phyloP scores from a whole-genome alignment of 1,139 yeast species.

The Yamadazyma diospyri region DNA sequence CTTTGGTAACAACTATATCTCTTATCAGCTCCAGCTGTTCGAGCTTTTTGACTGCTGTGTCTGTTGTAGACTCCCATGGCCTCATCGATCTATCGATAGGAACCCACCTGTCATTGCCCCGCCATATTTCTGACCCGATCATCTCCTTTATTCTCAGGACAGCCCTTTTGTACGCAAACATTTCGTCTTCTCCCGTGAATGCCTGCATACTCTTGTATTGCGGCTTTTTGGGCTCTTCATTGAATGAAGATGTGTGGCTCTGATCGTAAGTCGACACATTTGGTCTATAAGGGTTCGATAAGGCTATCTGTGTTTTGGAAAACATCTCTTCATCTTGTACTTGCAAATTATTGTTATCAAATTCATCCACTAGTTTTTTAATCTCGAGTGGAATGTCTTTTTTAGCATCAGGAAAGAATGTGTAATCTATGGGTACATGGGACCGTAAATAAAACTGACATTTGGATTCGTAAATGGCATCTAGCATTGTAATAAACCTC shows the following conservation, averaged over 20 bases:
- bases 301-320: slow-evolving; percentile 59
- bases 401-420: slow-evolving; percentile 56
- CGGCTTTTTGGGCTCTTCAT: slow-evolving; percentile 26
- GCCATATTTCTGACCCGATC: slow-evolving; percentile 57
- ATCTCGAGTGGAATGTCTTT: slow-evolving; percentile 18
- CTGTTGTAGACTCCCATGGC: slow-evolving; percentile 50
- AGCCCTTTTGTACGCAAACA: slow-evolving; percentile 71
- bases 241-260: slow-evolving; percentile 32
- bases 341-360: slow-evolving; percentile 27
- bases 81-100: slow-evolving; percentile 53
- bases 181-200: slow-evolving; percentile 77
- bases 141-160: slow-evolving; percentile 67
- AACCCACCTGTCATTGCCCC: slow-evolving; percentile 46
- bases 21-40: not conserved
- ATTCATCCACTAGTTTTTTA: slow-evolving; percentile 14
- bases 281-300: slow-evolving; percentile 65
- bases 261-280: slow-evolving; percentile 61
- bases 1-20: slow-evolving; percentile 1
- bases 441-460: slow-evolving; percentile 55
- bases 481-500: slow-evolving; percentile 60
- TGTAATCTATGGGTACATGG: slow-evolving; percentile 45
- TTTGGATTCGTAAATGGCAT: slow-evolving; percentile 65
- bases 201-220: slow-evolving; percentile 51
- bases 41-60: not conserved
- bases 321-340: slow-evolving; percentile 70